Conservation (phyloP, 345 rosid species). For the Sisymbrium altissimum region DNA sequence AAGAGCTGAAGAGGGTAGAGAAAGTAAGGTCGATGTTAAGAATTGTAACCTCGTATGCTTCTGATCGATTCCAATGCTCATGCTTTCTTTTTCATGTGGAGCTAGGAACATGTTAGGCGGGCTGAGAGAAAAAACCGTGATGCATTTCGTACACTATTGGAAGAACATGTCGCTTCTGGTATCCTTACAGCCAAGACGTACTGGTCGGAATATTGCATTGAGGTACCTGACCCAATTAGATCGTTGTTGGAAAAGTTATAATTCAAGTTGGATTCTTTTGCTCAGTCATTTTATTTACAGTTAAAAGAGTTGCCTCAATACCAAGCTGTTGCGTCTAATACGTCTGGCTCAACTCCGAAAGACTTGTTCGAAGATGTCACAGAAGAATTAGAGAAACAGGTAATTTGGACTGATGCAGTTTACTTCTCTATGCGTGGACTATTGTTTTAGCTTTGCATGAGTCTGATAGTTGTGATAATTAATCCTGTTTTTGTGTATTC, state of each 20-base stretch:
- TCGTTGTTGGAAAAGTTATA: not conserved
- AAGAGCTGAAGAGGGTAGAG: constrained; percentile 78
- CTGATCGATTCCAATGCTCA: constrained; percentile 4
- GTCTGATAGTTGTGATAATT: constrained; percentile 4
- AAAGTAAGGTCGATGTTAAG: constrained; percentile 51
- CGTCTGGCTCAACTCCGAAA: constrained; percentile 87
- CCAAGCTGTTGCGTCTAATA: constrained; percentile 84
- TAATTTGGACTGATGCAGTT: constrained; percentile 17
- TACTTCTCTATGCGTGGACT: not conserved
- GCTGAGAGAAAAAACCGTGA: constrained; percentile 94
- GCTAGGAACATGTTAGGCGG: constrained; percentile 81
- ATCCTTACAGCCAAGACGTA: constrained; percentile 77
- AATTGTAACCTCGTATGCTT: not conserved
- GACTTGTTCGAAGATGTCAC: constrained; percentile 90
- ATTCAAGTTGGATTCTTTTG: not conserved
- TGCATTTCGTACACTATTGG: constrained; percentile 70
- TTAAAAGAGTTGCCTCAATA: constrained; percentile 79
- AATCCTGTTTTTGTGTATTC: not conserved
- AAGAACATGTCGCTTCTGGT: constrained; percentile 72
- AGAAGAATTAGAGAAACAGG: constrained; percentile 87
- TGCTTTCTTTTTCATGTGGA: constrained; percentile 20
- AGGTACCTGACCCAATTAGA: constrained; percentile 45
- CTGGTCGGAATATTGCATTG: constrained; percentile 83
- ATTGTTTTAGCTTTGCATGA: constrained; percentile 9
- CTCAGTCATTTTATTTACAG: constrained; percentile 37